Evolutionary conservation across 2,329 filamentous ascomycete genomes (phyloP), one percentile per base, ranked within the genome.

Genomic region (Aureobasidium pullulans): DNA sequence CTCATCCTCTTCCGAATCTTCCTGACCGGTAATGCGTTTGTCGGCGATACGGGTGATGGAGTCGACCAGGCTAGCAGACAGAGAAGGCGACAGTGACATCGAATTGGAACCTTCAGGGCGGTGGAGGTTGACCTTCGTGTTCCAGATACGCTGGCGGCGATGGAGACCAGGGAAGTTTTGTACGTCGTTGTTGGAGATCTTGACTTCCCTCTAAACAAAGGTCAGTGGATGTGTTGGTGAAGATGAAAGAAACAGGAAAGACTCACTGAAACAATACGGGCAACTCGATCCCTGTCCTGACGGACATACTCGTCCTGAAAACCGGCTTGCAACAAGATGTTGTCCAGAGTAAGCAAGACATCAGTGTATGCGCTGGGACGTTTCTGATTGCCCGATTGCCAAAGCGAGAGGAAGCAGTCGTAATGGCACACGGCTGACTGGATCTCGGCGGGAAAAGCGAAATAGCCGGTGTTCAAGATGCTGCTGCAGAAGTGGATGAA

Each of bases 101-200:
- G 16, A 13, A 39, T 1, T 10, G 32, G 16, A 28, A 16, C 9
- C 48, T 28, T 54, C 47, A 11, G 47, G 16, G 19, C 32, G 47
- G 47, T 50, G 32, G 11, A 50, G 32, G 9, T 50, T 34, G 11
- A 39, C 16, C 19, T 50, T 7, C 47, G 34, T 50, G 47, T 50
- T 50, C 32, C 47, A 39, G 47, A 50, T 37, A 50, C 47, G 47
- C 31, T 11, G 47, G 47, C 47, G 47, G 31, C 47, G 32, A 36
- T 37, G n/a, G 16, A 50, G 47, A 39, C 47, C 47, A 32, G 47
- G 47, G 34, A 50, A 50, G 47, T 50, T 50, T 32, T 50, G 47
- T 50, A 13, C 28, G 32, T 37, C 34, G 32, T 50, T 11, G 32
- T 39, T 23, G 16, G 4, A 39, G 34, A 50, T 39, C 47, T 50